Percentiles rank a stretch among this genome's conserved stretches.
These are phyloP conservation scores for Helicosporidium sp. DNA, from an alignment of 139 green algal species.

Conservation along the genomic window DNA sequence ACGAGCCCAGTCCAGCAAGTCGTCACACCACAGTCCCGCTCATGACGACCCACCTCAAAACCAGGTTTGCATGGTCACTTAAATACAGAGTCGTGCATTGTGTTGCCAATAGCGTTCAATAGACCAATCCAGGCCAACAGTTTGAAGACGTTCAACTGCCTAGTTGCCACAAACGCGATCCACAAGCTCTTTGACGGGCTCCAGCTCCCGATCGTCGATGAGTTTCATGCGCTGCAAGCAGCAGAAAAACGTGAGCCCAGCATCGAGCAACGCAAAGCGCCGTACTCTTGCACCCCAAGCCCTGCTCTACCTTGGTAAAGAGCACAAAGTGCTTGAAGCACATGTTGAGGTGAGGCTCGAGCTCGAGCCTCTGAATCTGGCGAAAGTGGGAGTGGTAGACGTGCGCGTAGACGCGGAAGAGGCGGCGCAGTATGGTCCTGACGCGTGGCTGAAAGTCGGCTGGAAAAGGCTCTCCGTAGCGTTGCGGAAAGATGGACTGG, in stretches of 20 bases:
- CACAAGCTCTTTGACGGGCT: conserved; percentile 83
- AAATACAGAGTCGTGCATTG: too few species aligned
- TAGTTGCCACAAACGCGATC: conserved; percentile 13
- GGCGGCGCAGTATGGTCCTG: conserved; percentile 78
- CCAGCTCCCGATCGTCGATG: conserved; percentile 79
- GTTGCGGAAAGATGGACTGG: conserved; percentile 65
- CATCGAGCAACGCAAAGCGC: too few species aligned
- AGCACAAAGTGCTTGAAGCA: conserved; percentile 99
- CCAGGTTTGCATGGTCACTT: too few species aligned
- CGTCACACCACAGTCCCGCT: too few species aligned
- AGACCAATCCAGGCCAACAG: background rate
- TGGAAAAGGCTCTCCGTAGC: conserved; percentile 67
- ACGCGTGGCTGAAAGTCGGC: conserved; percentile 69
- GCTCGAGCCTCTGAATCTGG: conserved; percentile 39
- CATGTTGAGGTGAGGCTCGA: conserved; percentile 94
- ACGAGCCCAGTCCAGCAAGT: too few species aligned
- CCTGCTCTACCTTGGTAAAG: conserved; percentile 62
- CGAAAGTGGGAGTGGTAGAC: conserved; percentile 97
- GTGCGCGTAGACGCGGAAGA: conserved; percentile 98
- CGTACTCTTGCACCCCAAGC: too few species aligned
- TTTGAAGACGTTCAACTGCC: background rate
- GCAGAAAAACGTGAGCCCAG: background rate
- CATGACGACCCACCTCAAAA: too few species aligned
- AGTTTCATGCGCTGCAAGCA: conserved; percentile 37
- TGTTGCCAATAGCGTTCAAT: too few species aligned